These are phyloP conservation scores for Paraconiothyrium sp. DNA, from an alignment of 2,329 filamentous ascomycete species.

Conservation along the genomic window DNA sequence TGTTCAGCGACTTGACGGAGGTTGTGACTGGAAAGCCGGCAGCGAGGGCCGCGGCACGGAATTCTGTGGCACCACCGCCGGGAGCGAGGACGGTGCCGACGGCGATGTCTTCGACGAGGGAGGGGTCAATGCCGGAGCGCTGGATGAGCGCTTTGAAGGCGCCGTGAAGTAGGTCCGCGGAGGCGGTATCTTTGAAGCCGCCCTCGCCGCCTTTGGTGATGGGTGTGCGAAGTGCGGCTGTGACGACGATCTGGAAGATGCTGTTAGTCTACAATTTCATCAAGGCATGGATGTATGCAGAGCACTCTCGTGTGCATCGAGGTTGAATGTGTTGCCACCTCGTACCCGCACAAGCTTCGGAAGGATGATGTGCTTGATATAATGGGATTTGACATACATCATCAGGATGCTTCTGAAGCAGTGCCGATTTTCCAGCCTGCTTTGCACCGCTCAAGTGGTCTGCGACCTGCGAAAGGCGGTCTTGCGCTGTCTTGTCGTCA, in stretches of 20 bases:
- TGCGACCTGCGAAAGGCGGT: slow-evolving; percentile 67
- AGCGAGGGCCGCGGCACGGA: slow-evolving; percentile 88
- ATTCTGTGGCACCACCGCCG: slow-evolving; percentile 94
- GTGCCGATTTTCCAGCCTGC: slow-evolving; percentile 48
- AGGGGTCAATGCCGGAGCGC: slow-evolving; percentile 88
- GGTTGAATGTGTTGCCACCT: neutral
- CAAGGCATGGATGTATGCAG: neutral
- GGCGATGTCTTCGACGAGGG: slow-evolving; percentile 88
- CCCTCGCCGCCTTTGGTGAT: slow-evolving; percentile 94
- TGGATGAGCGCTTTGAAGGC: slow-evolving; percentile 83
- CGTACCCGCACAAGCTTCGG: neutral
- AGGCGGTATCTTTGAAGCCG: slow-evolving; percentile 92
- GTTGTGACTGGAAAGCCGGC: slow-evolving; percentile 89
- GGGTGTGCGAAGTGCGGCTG: slow-evolving; percentile 87
- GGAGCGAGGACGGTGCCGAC: slow-evolving; percentile 92
- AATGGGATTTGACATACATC: slow-evolving; percentile 53
- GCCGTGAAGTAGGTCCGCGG: slow-evolving; percentile 84
- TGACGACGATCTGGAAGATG: slow-evolving; percentile 75
- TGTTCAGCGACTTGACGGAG: slow-evolving; percentile 88
- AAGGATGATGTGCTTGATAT: neutral
- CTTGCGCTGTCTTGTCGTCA: slow-evolving; percentile 56
- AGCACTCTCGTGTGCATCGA: neutral
- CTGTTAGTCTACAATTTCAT: slow-evolving; percentile 8
- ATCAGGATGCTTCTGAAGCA: slow-evolving; percentile 66
- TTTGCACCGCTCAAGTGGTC: slow-evolving; percentile 60